These are phyloP conservation scores for Arachis monticola DNA, from an alignment of 331 rosid species.

Conservation along the genomic window DNA sequence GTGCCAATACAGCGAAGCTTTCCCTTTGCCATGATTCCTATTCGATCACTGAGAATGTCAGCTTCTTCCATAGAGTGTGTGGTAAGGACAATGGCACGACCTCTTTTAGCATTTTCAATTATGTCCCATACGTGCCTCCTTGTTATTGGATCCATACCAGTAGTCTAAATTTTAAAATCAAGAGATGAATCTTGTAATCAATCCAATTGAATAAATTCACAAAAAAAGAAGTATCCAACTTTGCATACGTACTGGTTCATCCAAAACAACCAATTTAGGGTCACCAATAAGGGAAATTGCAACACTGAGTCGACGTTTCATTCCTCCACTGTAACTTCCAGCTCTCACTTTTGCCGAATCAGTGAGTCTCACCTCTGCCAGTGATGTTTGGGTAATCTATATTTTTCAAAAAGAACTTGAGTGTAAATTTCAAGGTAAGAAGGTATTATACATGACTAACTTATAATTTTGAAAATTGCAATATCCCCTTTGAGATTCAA, in stretches of 20 bases:
- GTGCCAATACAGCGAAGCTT: slow-evolving; percentile 90
- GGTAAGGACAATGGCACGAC: slow-evolving; percentile 82
- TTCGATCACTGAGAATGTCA: slow-evolving; percentile 83
- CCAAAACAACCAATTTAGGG: slow-evolving; percentile 81
- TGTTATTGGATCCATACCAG: slow-evolving; percentile 96
- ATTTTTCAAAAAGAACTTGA: slow-evolving; percentile 33
- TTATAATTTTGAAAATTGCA: no score
- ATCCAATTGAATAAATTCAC: slow-evolving; percentile 18
- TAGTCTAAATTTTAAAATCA: slow-evolving; percentile 58
- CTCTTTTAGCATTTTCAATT: slow-evolving; percentile 79
- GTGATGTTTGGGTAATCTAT: slow-evolving; percentile 61
- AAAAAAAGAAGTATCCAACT: slow-evolving; percentile 21
- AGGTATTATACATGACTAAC: no score
- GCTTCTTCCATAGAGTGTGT: slow-evolving; percentile 99
- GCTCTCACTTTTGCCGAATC: slow-evolving; percentile 76
- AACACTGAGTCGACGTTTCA: slow-evolving; percentile 93
- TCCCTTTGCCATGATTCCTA: slow-evolving; percentile 98
- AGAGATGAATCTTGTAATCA: slow-evolving; percentile 35
- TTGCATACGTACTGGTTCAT: slow-evolving; percentile 85
- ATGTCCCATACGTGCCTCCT: slow-evolving; percentile 97
- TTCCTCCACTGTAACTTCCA: slow-evolving; percentile 95
- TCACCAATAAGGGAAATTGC: slow-evolving; percentile 95
- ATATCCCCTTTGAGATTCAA: no score
- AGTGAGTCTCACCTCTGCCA: slow-evolving; percentile 76
- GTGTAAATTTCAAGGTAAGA: no score